Evolutionary conservation across 2,329 filamentous ascomycete species (phyloP), one percentile per base, ranked within the genome.

Genomic region (Fusarium longipes): DNA sequence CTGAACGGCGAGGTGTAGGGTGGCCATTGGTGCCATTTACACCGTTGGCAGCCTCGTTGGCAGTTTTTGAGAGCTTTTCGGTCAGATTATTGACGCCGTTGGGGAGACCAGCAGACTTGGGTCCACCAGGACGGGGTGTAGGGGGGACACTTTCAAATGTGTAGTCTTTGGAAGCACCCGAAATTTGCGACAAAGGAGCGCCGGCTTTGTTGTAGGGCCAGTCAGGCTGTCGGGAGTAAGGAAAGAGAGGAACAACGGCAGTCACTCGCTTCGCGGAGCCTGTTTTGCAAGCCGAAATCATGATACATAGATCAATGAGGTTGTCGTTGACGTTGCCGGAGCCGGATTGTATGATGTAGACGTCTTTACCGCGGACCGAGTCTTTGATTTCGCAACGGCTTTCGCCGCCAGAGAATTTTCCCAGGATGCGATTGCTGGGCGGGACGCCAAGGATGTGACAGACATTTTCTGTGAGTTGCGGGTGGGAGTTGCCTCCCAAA

Each of bases 331-430:
- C 93, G 74, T 91, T 92, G 67, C 93, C 93, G 72, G 93, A 93
- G 72, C 93, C 93, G 39, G 93, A 96, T 81, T 98, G 95, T 75
- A 99, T 93, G 77, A 98, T 97, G 82, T 96, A 99, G 78, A 97
- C 96, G 88, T 99, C 96, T 80, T 99, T 99, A 73, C 93, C 96
- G 73, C 96, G 91, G 50, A 99, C 96, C 15, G 93, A 97, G 80
- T 99, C 96, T 78, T 94, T 87, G 75, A 99, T 97, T 80, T 98
- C 96, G 67, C 97, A 95, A 55, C 95, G 89, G 71, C 92, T 97
- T 83, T 98, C 96, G 71, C 96, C 96, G 51, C 96, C 93, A 30
- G 93, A 93, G 83, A 99, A 99, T 82, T 97, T 97, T 76, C 85
- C 87, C 48, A 98, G 88, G 64, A 94, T 89, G 71, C 95, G 91